Evolutionary conservation across 2,329 filamentous ascomycete genomes (phyloP), one percentile per base, ranked within the genome.

Genomic region (Aspergillus transmontanensis): DNA sequence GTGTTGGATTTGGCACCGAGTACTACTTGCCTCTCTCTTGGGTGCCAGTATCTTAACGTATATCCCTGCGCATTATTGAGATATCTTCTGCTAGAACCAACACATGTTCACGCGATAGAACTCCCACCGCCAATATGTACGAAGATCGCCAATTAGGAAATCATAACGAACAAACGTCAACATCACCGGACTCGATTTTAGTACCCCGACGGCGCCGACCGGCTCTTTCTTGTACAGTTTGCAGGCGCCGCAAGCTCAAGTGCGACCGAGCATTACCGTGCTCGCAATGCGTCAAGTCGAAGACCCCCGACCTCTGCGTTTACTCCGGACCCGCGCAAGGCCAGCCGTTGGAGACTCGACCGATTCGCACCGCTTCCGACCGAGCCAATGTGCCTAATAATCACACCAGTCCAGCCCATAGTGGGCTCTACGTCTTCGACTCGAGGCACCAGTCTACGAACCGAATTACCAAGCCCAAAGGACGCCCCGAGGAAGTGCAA

Each of bases 251-350:
- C 46, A 94, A 94, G 78, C 81, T 93, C 61, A 92, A 91, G 75
- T 94, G 91, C 79, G 89, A 92, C 79, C 92, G 91, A 73, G 78
- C 82, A 23, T 85, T 90, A 57, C 90, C 91, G 64, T 94, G 91
- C 73, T 83, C 83, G 66, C 91, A 91, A 75, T 80, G 79, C 62
- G 64, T 78, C 66, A 85, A 84, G 69, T 83, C 83, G 36, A 79
- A 82, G 66, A 84, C 83, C 5, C 69, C 70, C 46, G 79, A 82
- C 6, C 79, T 79, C 23, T 90, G 88, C 69, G 80, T 84, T 1
- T 89, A 87, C 68, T 72, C 79, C 10, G 76, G 73, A 46, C 56
- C 68, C 2, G 63, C 66, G 55, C 67, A 62, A 14, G 56, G 59
- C 10, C 59, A 62, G 3, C 50, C 60, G 12, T 54, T 68, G 19